phyloP scores from a whole-genome alignment of 179 eudicot species.

The Camellia oleifera region DNA sequence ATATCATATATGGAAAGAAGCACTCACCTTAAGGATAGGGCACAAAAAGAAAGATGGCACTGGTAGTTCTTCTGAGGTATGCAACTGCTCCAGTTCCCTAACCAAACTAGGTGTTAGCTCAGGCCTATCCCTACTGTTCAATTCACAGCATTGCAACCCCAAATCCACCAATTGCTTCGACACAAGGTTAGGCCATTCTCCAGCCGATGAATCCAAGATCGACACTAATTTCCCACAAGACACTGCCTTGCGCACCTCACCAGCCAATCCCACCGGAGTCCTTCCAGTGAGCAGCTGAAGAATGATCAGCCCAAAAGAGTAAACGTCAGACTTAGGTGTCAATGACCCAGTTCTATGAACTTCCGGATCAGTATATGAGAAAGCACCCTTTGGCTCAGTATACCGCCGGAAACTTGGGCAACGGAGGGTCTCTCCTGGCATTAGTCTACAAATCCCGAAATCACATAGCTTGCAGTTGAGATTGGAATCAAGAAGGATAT shows the following conservation, averaged over 20 bases:
- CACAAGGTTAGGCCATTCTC: conserved; percentile 68
- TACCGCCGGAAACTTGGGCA: conserved; percentile 54
- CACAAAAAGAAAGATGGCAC: conserved; percentile 76
- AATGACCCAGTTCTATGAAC: conserved; percentile 47
- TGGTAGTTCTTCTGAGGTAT: conserved; percentile 54
- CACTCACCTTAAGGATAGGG: conserved; percentile 68
- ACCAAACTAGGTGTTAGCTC: conserved; percentile 57
- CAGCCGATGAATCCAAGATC: conserved; percentile 67
- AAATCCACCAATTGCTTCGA: conserved; percentile 53
- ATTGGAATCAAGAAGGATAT: conserved; percentile 60
- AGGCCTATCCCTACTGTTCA: conserved; percentile 63
- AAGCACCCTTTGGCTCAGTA: conserved; percentile 54
- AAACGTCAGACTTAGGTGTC: conserved; percentile 64
- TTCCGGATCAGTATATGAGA: conserved; percentile 75
- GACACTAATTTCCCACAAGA: conserved; percentile 48
- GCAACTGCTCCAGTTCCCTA: conserved; percentile 69
- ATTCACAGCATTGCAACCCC: conserved; percentile 75
- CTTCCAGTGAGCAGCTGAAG: conserved; percentile 72
- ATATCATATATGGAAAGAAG: conserved; percentile 1
- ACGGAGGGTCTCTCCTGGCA: conserved; percentile 39
- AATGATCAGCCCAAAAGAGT: conserved; percentile 69
- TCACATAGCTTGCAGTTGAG: conserved; percentile 66
- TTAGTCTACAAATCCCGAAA: conserved; percentile 52
- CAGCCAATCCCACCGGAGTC: conserved; percentile 46
- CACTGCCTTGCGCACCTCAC: conserved; percentile 57